Percentiles rank a stretch among this genome's conserved stretches.
phyloP scores from a whole-genome alignment of 2,329 filamentous ascomycete genomes.

The Fusarium nelsonii region DNA sequence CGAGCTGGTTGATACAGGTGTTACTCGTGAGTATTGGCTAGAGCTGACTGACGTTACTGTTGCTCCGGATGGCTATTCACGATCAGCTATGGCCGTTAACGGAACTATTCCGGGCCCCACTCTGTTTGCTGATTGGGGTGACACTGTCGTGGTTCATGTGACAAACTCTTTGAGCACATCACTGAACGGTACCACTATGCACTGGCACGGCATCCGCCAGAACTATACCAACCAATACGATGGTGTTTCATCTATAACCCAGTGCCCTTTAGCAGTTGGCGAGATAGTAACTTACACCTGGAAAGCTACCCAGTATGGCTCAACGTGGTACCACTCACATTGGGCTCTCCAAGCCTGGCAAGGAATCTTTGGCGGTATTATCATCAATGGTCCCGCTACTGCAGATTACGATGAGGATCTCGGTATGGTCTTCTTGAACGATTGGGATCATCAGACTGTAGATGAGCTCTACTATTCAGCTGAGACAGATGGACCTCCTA shows the following conservation, averaged over 20 bases:
- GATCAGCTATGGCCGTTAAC: conserved; percentile 63
- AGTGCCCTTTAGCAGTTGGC: conserved; percentile 65
- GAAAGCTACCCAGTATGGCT: conserved; percentile 66
- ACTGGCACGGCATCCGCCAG: conserved; percentile 74
- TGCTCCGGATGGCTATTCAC: conserved; percentile 60
- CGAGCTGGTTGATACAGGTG: conserved; percentile 60
- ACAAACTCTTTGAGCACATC: conserved; percentile 59
- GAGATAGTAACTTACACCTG: conserved; percentile 68
- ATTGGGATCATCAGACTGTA: conserved; percentile 66
- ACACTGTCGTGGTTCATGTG: conserved; percentile 64
- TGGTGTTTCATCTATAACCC: conserved; percentile 64
- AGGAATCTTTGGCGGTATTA: conserved; percentile 70
- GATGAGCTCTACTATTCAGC: conserved; percentile 52
- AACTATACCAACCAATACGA: conserved; percentile 66
- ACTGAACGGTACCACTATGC: conserved; percentile 70
- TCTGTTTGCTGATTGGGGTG: conserved; percentile 66
- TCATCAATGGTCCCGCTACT: conserved; percentile 71
- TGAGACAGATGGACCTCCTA: conserved; percentile 49
- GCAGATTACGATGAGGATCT: conserved; percentile 73
- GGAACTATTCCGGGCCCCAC: conserved; percentile 70
- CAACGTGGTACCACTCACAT: conserved; percentile 73
- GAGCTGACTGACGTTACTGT: conserved; percentile 56
- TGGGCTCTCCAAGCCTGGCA: conserved; percentile 63
- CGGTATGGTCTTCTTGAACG: conserved; percentile 68
- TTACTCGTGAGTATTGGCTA: conserved; percentile 63